phyloP scores from a whole-genome alignment of 139 green algal species.

The Chlorella sp. region DNA sequence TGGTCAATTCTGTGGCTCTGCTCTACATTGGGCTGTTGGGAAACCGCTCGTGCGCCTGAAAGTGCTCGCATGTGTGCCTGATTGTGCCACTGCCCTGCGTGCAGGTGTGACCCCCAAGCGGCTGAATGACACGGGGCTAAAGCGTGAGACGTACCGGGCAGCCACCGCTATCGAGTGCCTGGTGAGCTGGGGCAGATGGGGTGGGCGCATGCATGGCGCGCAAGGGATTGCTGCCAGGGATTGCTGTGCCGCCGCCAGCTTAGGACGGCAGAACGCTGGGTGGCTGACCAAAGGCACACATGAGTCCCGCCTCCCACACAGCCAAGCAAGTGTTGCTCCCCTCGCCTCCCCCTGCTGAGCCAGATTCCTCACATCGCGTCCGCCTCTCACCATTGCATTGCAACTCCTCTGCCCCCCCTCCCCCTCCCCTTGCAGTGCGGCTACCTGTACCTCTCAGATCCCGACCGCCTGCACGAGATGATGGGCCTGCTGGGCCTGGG shows the following conservation, averaged over 20 bases:
- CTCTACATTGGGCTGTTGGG: too few species aligned
- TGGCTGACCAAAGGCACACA: too few species aligned
- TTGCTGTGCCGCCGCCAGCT: too few species aligned
- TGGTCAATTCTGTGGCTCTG: too few species aligned
- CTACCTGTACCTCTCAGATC: constrained; percentile 63
- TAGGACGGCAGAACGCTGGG: too few species aligned
- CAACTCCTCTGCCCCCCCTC: background rate
- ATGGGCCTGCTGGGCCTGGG: constrained; percentile 59
- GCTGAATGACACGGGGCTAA: constrained; percentile 36
- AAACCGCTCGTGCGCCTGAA: too few species aligned
- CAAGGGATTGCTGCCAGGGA: too few species aligned
- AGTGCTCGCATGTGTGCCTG: too few species aligned
- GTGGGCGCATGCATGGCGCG: too few species aligned
- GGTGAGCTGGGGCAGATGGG: background rate
- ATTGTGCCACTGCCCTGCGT: background rate
- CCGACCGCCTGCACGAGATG: constrained; percentile 47
- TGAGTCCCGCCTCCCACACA: too few species aligned
- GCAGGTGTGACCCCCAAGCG: constrained; percentile 50
- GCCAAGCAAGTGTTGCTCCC: too few species aligned
- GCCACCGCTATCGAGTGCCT: constrained; percentile 69
- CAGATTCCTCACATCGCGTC: background rate
- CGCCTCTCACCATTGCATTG: background rate
- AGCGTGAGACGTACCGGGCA: constrained; percentile 50
- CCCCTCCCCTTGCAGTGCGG: constrained; percentile 33
- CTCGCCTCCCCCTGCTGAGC: background rate